phyloP scores from a whole-genome alignment of 2,329 filamentous ascomycete genomes.

The Aspergillus fijiensis region DNA sequence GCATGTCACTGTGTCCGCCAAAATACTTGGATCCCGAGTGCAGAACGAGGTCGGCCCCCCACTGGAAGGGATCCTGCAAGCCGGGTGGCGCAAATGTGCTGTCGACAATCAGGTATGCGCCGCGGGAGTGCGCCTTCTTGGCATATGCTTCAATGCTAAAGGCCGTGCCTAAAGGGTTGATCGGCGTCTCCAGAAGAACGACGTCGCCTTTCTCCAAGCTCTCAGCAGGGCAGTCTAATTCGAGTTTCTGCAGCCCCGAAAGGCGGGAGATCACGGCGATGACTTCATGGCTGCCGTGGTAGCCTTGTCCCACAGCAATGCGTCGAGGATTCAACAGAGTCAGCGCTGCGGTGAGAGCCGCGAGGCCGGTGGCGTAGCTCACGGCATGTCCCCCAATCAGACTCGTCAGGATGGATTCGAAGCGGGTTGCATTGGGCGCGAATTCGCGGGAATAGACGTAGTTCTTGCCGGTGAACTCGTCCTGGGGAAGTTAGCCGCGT shows the following conservation, averaged over 20 bases:
- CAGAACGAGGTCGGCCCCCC: conserved; percentile 83
- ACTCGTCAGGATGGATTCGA: conserved; percentile 78
- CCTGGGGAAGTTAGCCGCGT: conserved; percentile 5
- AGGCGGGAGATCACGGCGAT: conserved; percentile 71
- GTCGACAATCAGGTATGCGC: conserved; percentile 82
- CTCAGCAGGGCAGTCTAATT: conserved; percentile 66
- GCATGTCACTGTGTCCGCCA: conserved; percentile 89
- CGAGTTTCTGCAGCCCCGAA: conserved; percentile 69
- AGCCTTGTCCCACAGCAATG: conserved; percentile 78
- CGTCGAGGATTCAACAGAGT: conserved; percentile 77
- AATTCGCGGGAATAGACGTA: conserved; percentile 83
- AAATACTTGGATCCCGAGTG: conserved; percentile 96
- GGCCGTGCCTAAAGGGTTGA: conserved; percentile 86
- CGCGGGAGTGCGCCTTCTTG: conserved; percentile 66
- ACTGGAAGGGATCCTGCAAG: conserved; percentile 78
- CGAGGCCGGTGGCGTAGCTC: conserved; percentile 79
- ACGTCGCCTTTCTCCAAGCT: conserved; percentile 75
- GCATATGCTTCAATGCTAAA: conserved; percentile 71
- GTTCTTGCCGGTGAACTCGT: conserved; percentile 30
- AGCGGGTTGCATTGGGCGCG: conserved; percentile 76
- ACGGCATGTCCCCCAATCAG: conserved; percentile 65
- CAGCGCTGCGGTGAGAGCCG: conserved; percentile 82
- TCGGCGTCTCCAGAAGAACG: conserved; percentile 86
- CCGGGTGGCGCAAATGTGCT: conserved; percentile 91
- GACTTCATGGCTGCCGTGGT: conserved; percentile 94